Conservation (phyloP, 129 eudicot genomes). For the Gnaphalium uliginosum region DNA sequence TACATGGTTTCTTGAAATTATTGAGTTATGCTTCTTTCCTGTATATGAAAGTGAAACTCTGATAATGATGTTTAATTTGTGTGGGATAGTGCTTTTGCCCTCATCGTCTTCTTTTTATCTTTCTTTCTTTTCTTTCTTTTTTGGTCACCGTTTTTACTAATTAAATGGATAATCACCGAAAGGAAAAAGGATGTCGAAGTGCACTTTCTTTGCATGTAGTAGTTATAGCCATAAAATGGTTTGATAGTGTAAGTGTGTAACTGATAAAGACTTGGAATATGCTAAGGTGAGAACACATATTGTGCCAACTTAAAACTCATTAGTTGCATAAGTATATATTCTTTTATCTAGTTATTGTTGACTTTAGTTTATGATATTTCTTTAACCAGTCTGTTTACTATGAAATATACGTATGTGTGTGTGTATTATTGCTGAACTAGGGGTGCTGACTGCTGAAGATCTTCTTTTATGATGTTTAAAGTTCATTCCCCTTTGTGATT, state of each 20-base stretch:
- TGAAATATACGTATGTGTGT: neutral
- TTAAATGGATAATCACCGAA: slow-evolving; percentile 8
- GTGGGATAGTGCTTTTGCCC: slow-evolving; percentile 14
- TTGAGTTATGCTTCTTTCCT: slow-evolving; percentile 21
- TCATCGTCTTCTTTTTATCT: slow-evolving; percentile 17
- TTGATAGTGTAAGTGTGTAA: neutral
- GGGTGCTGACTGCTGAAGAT: neutral
- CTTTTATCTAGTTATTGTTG: slow-evolving; percentile 3
- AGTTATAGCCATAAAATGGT: slow-evolving; percentile 3
- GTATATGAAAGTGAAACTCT: slow-evolving; percentile 19
- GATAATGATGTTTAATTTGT: slow-evolving; percentile 3
- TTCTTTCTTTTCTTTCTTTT: neutral
- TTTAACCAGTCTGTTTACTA: neutral
- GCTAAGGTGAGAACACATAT: neutral
- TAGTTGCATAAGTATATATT: neutral
- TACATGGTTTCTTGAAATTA: slow-evolving; percentile 29
- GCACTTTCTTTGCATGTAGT: slow-evolving; percentile 21
- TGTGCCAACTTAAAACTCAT: neutral
- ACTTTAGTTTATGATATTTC: neutral
- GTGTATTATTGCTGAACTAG: neutral
- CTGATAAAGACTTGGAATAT: neutral
- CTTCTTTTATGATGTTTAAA: neutral
- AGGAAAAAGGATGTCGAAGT: neutral
- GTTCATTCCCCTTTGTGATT: neutral
- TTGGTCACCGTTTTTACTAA: slow-evolving; percentile 5